Conservation (phyloP, 164 flowering plant species). For the Annona squamosa region DNA sequence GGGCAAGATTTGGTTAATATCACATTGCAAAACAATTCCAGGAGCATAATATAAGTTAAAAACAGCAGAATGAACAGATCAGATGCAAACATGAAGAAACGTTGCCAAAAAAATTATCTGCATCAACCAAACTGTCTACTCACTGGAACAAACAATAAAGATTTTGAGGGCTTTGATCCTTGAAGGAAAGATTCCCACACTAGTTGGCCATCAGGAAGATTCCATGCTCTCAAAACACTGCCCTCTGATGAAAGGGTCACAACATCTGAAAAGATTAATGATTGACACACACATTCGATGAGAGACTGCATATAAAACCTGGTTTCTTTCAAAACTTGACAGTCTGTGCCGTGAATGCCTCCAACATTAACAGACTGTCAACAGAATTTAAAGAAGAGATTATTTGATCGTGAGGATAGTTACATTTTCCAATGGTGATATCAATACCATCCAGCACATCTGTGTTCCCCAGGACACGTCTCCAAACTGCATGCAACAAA, state of each 20-base stretch:
- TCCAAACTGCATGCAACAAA: conserved; percentile 73
- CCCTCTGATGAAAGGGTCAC: conserved; percentile 81
- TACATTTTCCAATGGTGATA: conserved; percentile 85
- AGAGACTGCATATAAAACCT: background rate
- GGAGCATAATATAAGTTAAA: background rate
- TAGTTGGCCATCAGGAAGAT: conserved; percentile 98
- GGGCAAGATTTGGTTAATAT: background rate
- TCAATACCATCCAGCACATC: conserved; percentile 66
- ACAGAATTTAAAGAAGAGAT: background rate
- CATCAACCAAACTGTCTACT: conserved; percentile 24
- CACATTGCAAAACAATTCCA: background rate
- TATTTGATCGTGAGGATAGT: background rate
- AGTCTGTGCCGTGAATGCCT: background rate
- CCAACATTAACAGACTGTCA: background rate
- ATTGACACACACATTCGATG: conserved; percentile 11
- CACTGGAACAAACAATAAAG: conserved; percentile 57
- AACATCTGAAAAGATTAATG: conserved; percentile 48
- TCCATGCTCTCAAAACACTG: conserved; percentile 87
- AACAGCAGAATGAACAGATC: background rate
- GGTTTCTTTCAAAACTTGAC: background rate
- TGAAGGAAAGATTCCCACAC: conserved; percentile 86
- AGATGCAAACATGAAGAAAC: background rate
- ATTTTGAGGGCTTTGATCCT: conserved; percentile 56
- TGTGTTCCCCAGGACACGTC: conserved; percentile 70
- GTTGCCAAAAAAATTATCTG: background rate